Conservation (phyloP, 441 rosid species). For the Pelargonium australe region DNA sequence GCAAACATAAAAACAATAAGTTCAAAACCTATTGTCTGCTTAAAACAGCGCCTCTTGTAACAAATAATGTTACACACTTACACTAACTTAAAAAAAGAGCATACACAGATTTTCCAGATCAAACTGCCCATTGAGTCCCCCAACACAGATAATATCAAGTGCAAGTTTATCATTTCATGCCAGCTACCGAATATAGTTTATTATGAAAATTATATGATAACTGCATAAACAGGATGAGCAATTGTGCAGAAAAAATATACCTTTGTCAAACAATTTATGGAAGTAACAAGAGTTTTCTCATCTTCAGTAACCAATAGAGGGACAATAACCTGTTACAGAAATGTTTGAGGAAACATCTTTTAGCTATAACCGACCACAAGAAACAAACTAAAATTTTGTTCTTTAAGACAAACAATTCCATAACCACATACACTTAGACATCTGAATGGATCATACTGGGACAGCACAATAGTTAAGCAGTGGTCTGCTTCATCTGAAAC, state of each 20-base stretch:
- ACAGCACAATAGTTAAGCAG: slow-evolving; percentile 67
- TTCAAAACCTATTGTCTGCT: neutral
- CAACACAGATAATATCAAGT: neutral
- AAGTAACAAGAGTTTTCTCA: slow-evolving; percentile 85
- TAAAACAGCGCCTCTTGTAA: neutral
- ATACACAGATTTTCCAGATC: neutral
- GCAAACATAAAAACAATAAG: neutral
- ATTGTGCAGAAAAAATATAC: slow-evolving; percentile 29
- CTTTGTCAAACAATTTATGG: slow-evolving; percentile 93
- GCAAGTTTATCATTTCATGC: neutral
- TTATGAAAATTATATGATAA: neutral
- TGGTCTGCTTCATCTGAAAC: slow-evolving; percentile 82
- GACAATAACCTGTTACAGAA: slow-evolving; percentile 61
- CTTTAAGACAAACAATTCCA: slow-evolving; percentile 13
- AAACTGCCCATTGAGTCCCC: neutral
- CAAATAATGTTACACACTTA: neutral
- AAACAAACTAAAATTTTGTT: neutral
- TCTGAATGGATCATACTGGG: slow-evolving; percentile 87
- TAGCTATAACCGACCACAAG: slow-evolving; percentile 1
- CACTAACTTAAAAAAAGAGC: neutral
- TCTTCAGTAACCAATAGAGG: slow-evolving; percentile 90
- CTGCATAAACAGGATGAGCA: neutral
- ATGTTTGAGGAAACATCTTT: slow-evolving; percentile 16
- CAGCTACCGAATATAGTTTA: neutral
- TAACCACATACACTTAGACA: slow-evolving; percentile 72